Evolutionary conservation across 257 asterid genomes (phyloP).

Genomic region (Nicotiana undulata): DNA sequence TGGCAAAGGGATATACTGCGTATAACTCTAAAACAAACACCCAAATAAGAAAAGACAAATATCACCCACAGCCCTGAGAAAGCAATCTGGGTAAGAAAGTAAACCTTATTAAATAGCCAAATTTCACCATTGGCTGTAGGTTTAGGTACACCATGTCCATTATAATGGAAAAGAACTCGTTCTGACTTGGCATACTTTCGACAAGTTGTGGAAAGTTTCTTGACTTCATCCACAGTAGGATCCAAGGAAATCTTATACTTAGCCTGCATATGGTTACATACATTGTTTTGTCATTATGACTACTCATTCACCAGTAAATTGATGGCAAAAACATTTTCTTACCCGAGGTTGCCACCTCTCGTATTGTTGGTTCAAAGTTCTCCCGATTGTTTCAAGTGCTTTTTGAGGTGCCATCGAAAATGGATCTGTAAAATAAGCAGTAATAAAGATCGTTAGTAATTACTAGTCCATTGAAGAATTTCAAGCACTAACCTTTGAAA

Average conservation of each 20-base stretch:
- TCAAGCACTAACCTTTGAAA: not conserved
- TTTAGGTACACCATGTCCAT: conserved; percentile 99
- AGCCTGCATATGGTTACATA: conserved; percentile 44
- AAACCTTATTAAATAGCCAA: conserved; percentile 95
- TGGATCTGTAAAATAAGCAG: conserved; percentile 46
- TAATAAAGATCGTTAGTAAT: conserved; percentile 13
- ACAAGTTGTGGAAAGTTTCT: conserved; percentile 85
- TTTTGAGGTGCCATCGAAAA: conserved; percentile 64
- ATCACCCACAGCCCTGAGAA: conserved; percentile 6
- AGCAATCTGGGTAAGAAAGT: not conserved
- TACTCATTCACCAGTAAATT: conserved; percentile 7
- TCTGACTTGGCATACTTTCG: conserved; percentile 95
- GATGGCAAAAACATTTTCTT: conserved; percentile 14
- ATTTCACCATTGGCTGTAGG: conserved; percentile 95
- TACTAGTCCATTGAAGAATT: conserved; percentile 2
- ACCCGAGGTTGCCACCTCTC: conserved; percentile 89
- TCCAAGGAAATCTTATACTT: conserved; percentile 79
- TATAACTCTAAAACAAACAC: conserved; percentile 55
- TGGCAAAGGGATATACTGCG: conserved; percentile 94
- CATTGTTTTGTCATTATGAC: conserved; percentile 5
- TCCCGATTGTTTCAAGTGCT: conserved; percentile 57
- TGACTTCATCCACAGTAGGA: conserved; percentile 95
- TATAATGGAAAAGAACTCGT: conserved; percentile 94
- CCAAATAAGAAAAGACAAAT: conserved; percentile 17
- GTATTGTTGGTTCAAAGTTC: conserved; percentile 50